phyloP scores from a whole-genome alignment of 768 basidiomycete genomes.

The Xerocomus brunneocitrinus region DNA sequence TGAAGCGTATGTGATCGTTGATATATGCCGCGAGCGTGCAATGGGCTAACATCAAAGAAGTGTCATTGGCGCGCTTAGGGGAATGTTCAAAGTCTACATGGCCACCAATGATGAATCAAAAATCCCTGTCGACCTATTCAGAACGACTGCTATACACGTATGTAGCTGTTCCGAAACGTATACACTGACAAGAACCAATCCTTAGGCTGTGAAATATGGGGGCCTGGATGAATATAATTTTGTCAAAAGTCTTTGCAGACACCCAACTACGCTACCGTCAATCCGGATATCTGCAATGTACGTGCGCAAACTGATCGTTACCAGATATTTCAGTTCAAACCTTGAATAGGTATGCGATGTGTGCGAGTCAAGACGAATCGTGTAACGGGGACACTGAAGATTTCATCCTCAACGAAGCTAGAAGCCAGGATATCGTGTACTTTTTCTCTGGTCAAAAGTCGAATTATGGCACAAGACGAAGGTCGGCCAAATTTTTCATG shows the following conservation, averaged over 20 bases:
- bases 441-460: constrained; percentile 55
- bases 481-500: constrained; percentile 59
- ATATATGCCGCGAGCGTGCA: neutral
- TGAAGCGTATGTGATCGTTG: constrained; percentile 26
- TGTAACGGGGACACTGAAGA: constrained; percentile 61
- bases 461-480: constrained; percentile 54
- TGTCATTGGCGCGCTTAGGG: constrained; percentile 66
- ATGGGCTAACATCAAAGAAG: constrained; percentile 34
- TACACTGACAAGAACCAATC: neutral
- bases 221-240: constrained; percentile 73
- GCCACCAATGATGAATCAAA: constrained; percentile 68
- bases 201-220: constrained; percentile 68
- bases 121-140: constrained; percentile 78
- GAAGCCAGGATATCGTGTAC: constrained; percentile 59
- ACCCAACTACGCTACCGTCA: constrained; percentile 69
- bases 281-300: constrained; percentile 64
- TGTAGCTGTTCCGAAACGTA: constrained; percentile 15
- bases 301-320: constrained; percentile 17
- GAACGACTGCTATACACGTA: constrained; percentile 50
- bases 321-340: neutral
- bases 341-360: constrained; percentile 55
- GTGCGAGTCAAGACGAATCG: constrained; percentile 49
- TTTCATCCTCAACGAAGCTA: constrained; percentile 50
- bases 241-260: constrained; percentile 61
- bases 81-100: constrained; percentile 67